Percentiles rank a stretch among this genome's conserved stretches.
Conservation (phyloP, 1,284 basidiomycete species). For the Ceratobasidium sp. region DNA sequence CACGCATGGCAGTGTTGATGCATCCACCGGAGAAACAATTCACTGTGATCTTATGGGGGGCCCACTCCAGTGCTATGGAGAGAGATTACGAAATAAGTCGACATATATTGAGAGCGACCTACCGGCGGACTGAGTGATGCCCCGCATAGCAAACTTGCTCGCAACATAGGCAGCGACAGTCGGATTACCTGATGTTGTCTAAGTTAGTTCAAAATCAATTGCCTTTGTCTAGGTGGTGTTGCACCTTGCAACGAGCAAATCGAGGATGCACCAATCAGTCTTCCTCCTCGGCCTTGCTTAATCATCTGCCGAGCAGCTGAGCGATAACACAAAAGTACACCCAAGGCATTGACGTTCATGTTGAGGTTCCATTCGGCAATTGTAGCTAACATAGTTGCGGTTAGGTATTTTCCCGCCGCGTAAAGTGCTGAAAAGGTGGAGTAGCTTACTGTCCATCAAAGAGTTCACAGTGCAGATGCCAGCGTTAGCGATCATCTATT, state of each 20-base stretch:
- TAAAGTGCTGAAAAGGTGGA: not conserved
- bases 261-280: slow-evolving; percentile 50
- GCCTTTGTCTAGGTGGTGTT: not conserved
- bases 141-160: slow-evolving; percentile 50
- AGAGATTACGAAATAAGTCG: too few relatives aligned
- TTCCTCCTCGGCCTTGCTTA: slow-evolving; percentile 52
- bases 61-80: slow-evolving; percentile 47
- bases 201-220: not conserved
- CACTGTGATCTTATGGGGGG: slow-evolving; percentile 48
- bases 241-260: slow-evolving; percentile 47
- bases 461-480: slow-evolving; percentile 44
- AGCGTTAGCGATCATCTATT: slow-evolving; percentile 51
- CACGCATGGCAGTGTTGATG: slow-evolving; percentile 49
- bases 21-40: slow-evolving; percentile 49
- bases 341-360: slow-evolving; percentile 48
- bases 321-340: slow-evolving; percentile 52
- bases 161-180: slow-evolving; percentile 39
- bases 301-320: slow-evolving; percentile 54
- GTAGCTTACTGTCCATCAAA: slow-evolving; percentile 46
- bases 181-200: slow-evolving; percentile 1
- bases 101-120: not conserved
- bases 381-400: slow-evolving; percentile 41
- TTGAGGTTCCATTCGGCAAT: slow-evolving; percentile 47
- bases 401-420: not conserved
- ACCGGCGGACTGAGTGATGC: slow-evolving; percentile 48